Percentiles rank a stretch among this genome's conserved stretches.
These are phyloP conservation scores for Cenchrus fungigraminus DNA, from an alignment of 176 grass and related monocot genomes.

Conservation along the genomic window DNA sequence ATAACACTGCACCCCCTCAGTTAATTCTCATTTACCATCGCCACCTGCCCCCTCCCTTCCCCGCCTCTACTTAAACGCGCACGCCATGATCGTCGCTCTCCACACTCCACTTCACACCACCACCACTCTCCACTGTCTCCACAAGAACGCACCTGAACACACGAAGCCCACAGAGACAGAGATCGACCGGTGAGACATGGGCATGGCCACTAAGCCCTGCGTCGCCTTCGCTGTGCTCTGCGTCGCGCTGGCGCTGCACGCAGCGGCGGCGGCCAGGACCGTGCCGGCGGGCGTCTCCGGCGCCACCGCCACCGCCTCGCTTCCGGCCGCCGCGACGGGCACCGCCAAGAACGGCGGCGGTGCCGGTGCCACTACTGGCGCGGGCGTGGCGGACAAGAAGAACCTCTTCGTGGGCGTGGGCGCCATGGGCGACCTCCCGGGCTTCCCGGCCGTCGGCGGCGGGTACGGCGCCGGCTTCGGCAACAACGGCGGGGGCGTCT, in stretches of 20 bases:
- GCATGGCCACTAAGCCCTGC: constrained; percentile 47
- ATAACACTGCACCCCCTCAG: too few relatives aligned
- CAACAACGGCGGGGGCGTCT: constrained; percentile 62
- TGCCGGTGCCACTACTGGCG: background rate
- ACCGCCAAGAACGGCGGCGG: background rate
- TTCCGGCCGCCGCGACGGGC: constrained; percentile 11
- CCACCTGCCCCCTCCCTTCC: constrained; percentile 6
- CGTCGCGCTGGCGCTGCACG: constrained; percentile 34
- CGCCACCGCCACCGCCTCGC: background rate
- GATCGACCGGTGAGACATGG: background rate
- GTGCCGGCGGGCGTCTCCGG: background rate
- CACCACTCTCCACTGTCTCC: background rate
- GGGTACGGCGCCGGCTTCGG: constrained; percentile 63
- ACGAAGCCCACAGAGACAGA: background rate
- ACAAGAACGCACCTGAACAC: background rate
- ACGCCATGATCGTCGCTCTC: background rate
- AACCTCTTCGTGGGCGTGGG: constrained; percentile 61
- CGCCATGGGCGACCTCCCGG: constrained; percentile 60
- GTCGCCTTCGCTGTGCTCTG: constrained; percentile 27
- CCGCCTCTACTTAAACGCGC: constrained; percentile 44
- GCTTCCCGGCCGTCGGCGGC: constrained; percentile 50
- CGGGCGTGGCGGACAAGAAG: constrained; percentile 46
- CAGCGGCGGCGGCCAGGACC: constrained; percentile 24
- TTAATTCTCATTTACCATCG: constrained; percentile 19
- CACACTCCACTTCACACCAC: background rate